A percentile compares a stretch with the other conserved stretches of the same genome.
Conservation (phyloP, 108 stramenopile genomes). For the Cyclotella kingstonii region DNA sequence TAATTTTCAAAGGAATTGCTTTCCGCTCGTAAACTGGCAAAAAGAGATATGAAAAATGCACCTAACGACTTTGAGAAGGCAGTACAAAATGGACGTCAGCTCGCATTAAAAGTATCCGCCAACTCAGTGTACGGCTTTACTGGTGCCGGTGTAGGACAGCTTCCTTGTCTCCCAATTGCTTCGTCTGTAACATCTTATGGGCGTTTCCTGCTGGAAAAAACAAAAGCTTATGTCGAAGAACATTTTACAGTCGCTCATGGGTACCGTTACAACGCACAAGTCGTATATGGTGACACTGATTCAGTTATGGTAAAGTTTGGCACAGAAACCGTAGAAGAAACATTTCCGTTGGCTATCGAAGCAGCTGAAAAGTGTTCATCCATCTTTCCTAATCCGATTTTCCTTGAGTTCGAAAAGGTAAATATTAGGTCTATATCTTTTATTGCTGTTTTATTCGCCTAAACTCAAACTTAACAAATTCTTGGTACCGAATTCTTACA, state of each 20-base stretch:
- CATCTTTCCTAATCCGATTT: constrained; percentile 93
- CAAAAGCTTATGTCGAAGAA: constrained; percentile 91
- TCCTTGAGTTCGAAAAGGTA: constrained; percentile 94
- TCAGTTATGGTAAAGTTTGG: constrained; percentile 99
- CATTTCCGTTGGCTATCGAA: constrained; percentile 92
- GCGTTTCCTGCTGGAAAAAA: constrained; percentile 88
- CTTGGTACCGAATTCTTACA: background rate
- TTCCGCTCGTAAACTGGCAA: constrained; percentile 94
- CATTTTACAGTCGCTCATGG: constrained; percentile 95
- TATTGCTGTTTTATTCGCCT: background rate
- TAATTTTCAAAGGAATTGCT: constrained; percentile 48
- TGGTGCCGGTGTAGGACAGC: constrained; percentile 96
- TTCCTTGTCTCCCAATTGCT: constrained; percentile 98
- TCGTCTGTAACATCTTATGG: constrained; percentile 97
- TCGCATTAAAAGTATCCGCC: constrained; percentile 97
- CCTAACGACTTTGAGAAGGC: constrained; percentile 97
- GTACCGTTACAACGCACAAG: constrained; percentile 88
- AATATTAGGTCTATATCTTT: background rate
- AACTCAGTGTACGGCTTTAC: constrained; percentile 99
- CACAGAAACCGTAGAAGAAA: constrained; percentile 84
- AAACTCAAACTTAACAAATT: background rate
- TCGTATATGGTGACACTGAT: constrained; percentile 99
- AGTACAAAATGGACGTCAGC: constrained; percentile 98
- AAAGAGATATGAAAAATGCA: constrained; percentile 98
- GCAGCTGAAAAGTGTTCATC: constrained; percentile 93